phyloP scores from a whole-genome alignment of 2,329 filamentous ascomycete genomes.

The Microsporum canis region DNA sequence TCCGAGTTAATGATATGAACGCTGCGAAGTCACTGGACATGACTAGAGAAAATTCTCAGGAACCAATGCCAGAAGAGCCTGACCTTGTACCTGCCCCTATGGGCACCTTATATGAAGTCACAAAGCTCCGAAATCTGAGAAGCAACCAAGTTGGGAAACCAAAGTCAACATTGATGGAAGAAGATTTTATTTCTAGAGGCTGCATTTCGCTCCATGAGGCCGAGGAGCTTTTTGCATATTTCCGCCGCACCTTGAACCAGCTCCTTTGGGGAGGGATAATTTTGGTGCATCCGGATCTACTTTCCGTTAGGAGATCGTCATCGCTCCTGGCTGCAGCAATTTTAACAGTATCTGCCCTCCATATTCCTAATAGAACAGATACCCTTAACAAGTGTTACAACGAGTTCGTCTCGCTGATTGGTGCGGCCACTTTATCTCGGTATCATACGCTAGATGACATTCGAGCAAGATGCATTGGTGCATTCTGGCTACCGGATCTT shows the following conservation, averaged over 20 bases:
- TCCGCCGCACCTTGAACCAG: conserved; percentile 41
- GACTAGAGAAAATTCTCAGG: conserved; percentile 37
- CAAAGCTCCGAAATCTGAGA: conserved; percentile 36
- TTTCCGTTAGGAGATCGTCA: conserved; percentile 44
- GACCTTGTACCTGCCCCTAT: conserved; percentile 41
- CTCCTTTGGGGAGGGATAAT: conserved; percentile 44
- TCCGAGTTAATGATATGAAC: background rate
- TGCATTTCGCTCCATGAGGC: conserved; percentile 39
- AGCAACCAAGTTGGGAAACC: conserved; percentile 29
- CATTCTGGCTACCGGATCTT: conserved; percentile 53
- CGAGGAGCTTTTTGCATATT: conserved; percentile 42
- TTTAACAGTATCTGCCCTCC: conserved; percentile 47
- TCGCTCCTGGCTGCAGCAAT: conserved; percentile 46
- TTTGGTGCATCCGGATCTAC: conserved; percentile 40
- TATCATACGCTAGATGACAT: conserved; percentile 49
- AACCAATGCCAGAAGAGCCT: conserved; percentile 31
- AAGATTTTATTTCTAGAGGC: conserved; percentile 43
- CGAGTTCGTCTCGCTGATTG: conserved; percentile 47
- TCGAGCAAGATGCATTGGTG: conserved; percentile 48
- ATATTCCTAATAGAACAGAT: conserved; percentile 44
- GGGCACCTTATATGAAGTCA: conserved; percentile 45
- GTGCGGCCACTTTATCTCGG: conserved; percentile 47
- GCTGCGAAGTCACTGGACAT: conserved; percentile 27
- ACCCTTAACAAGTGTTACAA: conserved; percentile 46
- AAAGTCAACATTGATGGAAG: conserved; percentile 30